Evolutionary conservation across 106 monocot genomes (phyloP).

Genomic region (Dioscorea zingiberensis): DNA sequence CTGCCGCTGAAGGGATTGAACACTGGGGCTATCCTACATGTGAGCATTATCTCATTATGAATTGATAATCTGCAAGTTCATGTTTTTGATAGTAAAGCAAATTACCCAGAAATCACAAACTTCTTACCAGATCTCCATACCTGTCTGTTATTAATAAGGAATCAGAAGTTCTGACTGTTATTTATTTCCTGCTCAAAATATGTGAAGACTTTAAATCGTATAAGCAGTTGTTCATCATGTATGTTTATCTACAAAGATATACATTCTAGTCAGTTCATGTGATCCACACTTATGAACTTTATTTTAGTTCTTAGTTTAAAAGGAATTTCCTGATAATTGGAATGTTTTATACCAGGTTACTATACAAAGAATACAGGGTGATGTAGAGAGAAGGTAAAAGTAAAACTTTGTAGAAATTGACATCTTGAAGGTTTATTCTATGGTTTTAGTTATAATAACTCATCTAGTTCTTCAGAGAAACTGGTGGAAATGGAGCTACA

Average conservation of each 20-base stretch:
- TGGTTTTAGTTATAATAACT: too few relatives aligned
- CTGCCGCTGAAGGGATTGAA: slow-evolving; percentile 63
- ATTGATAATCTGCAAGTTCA: slow-evolving; percentile 17
- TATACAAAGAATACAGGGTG: slow-evolving; percentile 69
- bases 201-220: too few relatives aligned
- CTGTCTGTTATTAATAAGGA: neutral
- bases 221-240: too few relatives aligned
- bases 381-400: slow-evolving; percentile 58
- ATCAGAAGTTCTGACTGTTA: neutral
- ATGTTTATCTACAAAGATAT: too few relatives aligned
- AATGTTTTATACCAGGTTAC: slow-evolving; percentile 57
- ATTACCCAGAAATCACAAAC: slow-evolving; percentile 7
- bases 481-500: slow-evolving; percentile 35
- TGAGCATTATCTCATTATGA: slow-evolving; percentile 30
- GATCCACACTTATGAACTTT: neutral
- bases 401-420: neutral
- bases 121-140: slow-evolving; percentile 20
- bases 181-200: slow-evolving; percentile 1
- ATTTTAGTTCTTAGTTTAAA: too few relatives aligned
- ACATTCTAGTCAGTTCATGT: slow-evolving; percentile 3
- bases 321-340: neutral
- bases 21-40: slow-evolving; percentile 65
- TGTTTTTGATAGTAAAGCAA: neutral
- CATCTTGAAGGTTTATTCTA: too few relatives aligned
- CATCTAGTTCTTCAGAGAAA: slow-evolving; percentile 29